Evolutionary conservation across 352 stramenopile species (phyloP).

Genomic region (Pythium sp.): DNA sequence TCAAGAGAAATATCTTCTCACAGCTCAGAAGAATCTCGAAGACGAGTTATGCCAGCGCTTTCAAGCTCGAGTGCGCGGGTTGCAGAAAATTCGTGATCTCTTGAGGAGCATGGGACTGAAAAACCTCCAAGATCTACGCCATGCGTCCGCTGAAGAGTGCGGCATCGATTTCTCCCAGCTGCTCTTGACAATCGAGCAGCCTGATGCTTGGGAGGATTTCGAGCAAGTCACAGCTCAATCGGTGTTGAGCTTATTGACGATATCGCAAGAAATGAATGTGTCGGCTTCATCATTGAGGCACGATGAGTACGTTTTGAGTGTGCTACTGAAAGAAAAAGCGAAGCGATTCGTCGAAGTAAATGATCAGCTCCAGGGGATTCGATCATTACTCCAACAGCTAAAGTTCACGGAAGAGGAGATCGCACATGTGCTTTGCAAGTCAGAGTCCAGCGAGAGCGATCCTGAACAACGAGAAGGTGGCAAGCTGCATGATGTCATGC

Average conservation of each 20-base stretch:
- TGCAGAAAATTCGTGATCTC: constrained; percentile 38
- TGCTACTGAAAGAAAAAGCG: constrained; percentile 59
- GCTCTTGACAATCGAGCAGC: constrained; percentile 11
- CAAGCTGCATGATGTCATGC: constrained; percentile 24
- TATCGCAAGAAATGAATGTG: constrained; percentile 19
- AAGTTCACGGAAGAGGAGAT: constrained; percentile 50
- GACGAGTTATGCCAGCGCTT: constrained; percentile 46
- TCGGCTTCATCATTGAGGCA: constrained; percentile 26
- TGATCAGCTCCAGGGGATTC: constrained; percentile 38
- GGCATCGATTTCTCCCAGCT: constrained; percentile 17
- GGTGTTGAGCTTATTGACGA: constrained; percentile 12
- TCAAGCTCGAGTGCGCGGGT: constrained; percentile 28
- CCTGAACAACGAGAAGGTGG: constrained; percentile 4
- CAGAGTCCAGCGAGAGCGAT: constrained; percentile 10
- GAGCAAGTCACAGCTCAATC: constrained; percentile 17
- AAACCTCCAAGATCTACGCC: constrained; percentile 35
- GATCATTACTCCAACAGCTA: constrained; percentile 37
- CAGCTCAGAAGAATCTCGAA: constrained; percentile 25
- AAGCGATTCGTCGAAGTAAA: constrained; percentile 57
- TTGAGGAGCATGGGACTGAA: constrained; percentile 36
- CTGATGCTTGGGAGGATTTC: constrained; percentile 26
- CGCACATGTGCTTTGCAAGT: constrained; percentile 24
- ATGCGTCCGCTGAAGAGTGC: constrained; percentile 33
- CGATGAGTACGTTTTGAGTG: constrained; percentile 41
- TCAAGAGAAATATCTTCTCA: constrained; percentile 49